Evolutionary conservation across 2,329 filamentous ascomycete genomes (phyloP).

Genomic region (Fusarium gaditjirri): DNA sequence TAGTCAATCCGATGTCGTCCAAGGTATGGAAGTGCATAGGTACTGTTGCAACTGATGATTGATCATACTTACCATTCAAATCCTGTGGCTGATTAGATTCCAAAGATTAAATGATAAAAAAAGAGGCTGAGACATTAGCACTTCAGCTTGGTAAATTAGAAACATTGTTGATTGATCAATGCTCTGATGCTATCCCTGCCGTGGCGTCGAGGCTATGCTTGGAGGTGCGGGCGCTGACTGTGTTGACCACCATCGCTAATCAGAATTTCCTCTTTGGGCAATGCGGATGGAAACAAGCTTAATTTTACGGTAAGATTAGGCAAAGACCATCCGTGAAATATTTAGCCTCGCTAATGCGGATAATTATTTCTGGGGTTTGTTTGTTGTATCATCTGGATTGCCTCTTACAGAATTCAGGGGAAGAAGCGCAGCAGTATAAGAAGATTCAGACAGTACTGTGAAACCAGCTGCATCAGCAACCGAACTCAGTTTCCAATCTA

Average conservation of each 20-base stretch:
- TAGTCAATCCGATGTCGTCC: neutral
- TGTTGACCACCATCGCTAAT: neutral
- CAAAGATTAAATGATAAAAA: neutral
- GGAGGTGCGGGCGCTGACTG: neutral
- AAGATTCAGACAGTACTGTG: too few species aligned
- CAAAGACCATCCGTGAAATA: neutral
- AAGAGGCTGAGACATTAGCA: accelerated
- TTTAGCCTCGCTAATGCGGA: neutral
- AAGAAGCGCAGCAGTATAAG: neutral
- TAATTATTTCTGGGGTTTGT: neutral
- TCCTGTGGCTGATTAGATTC: neutral
- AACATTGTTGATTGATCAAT: neutral
- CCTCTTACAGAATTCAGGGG: neutral
- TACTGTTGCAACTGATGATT: neutral
- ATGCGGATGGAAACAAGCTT: neutral
- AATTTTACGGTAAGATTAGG: neutral
- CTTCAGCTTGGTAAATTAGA: accelerated
- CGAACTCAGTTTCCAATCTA: neutral
- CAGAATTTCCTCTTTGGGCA: neutral
- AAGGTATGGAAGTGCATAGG: neutral
- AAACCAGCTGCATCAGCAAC: neutral
- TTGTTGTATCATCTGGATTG: neutral
- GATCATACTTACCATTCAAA: neutral
- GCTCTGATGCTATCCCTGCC: neutral
- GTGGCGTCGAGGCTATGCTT: neutral